Conservation (phyloP, 108 stramenopile genomes). For the Stephanodiscus triporus region DNA sequence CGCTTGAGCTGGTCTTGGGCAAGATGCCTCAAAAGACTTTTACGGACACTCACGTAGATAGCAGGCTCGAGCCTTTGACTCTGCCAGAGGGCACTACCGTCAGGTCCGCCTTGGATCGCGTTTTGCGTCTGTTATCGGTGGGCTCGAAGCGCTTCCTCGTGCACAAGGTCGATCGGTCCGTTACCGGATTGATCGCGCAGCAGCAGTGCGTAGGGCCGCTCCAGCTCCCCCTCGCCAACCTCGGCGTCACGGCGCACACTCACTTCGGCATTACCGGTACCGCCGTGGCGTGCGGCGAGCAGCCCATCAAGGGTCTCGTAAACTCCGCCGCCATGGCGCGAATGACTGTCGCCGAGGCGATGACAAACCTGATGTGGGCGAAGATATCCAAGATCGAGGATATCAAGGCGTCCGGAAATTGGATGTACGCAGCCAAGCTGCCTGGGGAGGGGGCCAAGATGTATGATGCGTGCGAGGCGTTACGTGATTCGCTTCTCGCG, state of each 20-base stretch:
- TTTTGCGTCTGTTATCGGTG: slow-evolving; percentile 93
- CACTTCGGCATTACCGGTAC: slow-evolving; percentile 96
- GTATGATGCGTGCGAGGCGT: slow-evolving; percentile 97
- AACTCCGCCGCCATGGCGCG: slow-evolving; percentile 95
- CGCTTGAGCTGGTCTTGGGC: slow-evolving; percentile 95
- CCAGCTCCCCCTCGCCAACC: slow-evolving; percentile 95
- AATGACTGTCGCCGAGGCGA: slow-evolving; percentile 96
- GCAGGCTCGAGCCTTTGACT: slow-evolving; percentile 61
- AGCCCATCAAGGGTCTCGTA: slow-evolving; percentile 96
- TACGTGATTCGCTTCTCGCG: slow-evolving; percentile 86
- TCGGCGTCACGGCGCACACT: slow-evolving; percentile 94
- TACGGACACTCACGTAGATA: slow-evolving; percentile 63
- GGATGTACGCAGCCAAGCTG: slow-evolving; percentile 99
- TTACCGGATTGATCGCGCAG: slow-evolving; percentile 98
- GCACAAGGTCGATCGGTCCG: slow-evolving; percentile 99
- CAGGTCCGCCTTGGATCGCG: slow-evolving; percentile 78
- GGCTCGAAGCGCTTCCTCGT: slow-evolving; percentile 99
- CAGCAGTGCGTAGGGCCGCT: slow-evolving; percentile 99
- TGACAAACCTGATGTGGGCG: slow-evolving; percentile 99
- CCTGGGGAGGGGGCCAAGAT: slow-evolving; percentile 97
- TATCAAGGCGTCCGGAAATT: slow-evolving; percentile 97
- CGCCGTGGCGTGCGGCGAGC: slow-evolving; percentile 97
- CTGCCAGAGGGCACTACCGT: slow-evolving; percentile 81
- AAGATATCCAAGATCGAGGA: slow-evolving; percentile 91
- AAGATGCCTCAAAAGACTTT: slow-evolving; percentile 99